Percentiles rank a stretch among this genome's conserved stretches.
These are phyloP conservation scores for Ettlia oleoabundans DNA, from an alignment of 139 green algal genomes.

Conservation along the genomic window DNA sequence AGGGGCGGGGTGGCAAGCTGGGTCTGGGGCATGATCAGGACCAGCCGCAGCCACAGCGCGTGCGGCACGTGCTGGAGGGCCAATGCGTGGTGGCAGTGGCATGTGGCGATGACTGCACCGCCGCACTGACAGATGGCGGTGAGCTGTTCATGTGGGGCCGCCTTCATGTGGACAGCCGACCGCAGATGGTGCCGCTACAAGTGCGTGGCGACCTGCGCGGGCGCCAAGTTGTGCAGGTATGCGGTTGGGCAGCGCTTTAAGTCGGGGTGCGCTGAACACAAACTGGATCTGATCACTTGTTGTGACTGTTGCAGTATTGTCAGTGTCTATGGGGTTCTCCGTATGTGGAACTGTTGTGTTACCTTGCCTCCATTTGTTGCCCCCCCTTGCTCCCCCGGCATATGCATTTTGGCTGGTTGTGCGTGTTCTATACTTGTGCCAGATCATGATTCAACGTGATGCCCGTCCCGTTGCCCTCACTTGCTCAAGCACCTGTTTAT, in stretches of 20 bases:
- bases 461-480: no score
- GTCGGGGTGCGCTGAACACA: no score
- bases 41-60: conserved; percentile 45
- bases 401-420: no score
- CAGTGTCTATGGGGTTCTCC: no score
- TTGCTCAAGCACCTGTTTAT: neutral
- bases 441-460: no score
- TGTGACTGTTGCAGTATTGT: no score
- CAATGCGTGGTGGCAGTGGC: conserved; percentile 57
- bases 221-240: conserved; percentile 10
- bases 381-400: no score
- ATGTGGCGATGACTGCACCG: conserved; percentile 68
- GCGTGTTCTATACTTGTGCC: no score
- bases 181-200: conserved; percentile 37
- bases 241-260: no score
- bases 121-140: conserved; percentile 69
- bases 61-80: conserved; percentile 60
- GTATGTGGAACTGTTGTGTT: no score
- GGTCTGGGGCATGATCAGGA: conserved; percentile 65
- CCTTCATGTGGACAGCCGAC: conserved; percentile 9
- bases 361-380: no score
- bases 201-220: conserved; percentile 33
- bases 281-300: no score
- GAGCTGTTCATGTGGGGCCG: conserved; percentile 83
- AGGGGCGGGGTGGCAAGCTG: conserved; percentile 63